These are phyloP conservation scores for Rosa lucieae DNA, from an alignment of 306 rosid genomes.

Conservation along the genomic window DNA sequence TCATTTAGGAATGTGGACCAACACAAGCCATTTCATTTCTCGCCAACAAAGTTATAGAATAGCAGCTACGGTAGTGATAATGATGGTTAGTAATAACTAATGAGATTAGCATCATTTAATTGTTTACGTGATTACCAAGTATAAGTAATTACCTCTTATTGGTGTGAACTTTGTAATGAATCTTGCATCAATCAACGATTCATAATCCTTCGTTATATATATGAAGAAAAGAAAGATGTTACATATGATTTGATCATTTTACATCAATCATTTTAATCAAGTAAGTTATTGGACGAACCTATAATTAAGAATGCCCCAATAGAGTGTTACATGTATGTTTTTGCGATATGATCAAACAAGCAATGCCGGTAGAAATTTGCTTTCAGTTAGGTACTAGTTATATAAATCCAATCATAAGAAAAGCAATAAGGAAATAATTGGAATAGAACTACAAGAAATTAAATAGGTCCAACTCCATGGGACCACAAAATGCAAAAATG, in stretches of 20 bases:
- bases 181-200: neutral
- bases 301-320: no score
- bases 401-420: neutral
- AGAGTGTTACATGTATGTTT: neutral
- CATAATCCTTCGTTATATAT: neutral
- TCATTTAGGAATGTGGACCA: neutral
- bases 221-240: neutral
- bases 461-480: neutral
- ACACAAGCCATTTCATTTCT: neutral
- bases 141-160: neutral
- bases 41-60: neutral
- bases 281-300: no score
- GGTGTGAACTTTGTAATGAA: neutral
- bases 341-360: neutral
- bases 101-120: neutral
- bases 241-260: neutral
- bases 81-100: neutral
- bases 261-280: neutral
- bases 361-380: neutral
- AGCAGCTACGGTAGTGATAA: neutral
- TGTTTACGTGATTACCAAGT: neutral
- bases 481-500: slow-evolving; percentile 5
- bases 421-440: neutral
- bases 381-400: neutral
- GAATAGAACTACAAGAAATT: neutral